Conservation (phyloP, 768 basidiomycete genomes). For the Phaeotremella fagi region DNA sequence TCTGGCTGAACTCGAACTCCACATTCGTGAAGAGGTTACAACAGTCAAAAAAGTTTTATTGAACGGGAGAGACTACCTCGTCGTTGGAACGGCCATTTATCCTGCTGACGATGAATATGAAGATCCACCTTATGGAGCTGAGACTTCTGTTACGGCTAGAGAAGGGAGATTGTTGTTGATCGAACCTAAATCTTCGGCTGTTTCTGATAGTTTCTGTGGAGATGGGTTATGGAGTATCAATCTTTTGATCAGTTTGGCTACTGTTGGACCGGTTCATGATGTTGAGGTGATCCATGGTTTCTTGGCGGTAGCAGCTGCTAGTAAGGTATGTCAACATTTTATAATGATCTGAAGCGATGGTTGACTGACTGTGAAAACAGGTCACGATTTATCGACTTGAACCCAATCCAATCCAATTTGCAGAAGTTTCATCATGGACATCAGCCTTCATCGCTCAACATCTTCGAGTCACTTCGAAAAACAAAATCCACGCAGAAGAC, state of each 20-base stretch:
- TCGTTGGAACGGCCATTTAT: constrained; percentile 39
- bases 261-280: constrained; percentile 39
- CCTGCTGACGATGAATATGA: constrained; percentile 26
- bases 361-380: constrained; percentile 3
- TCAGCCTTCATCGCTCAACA: constrained; percentile 41
- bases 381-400: constrained; percentile 25
- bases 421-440: constrained; percentile 26
- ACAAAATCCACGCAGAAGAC: constrained; percentile 16
- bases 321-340: constrained; percentile 25
- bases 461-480: constrained; percentile 22
- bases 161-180: constrained; percentile 27
- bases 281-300: constrained; percentile 37
- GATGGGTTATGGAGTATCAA: constrained; percentile 5
- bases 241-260: constrained; percentile 5
- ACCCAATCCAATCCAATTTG: constrained; percentile 10
- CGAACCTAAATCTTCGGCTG: constrained; percentile 7
- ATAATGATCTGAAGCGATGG: too few species aligned
- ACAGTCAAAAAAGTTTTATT: constrained; percentile 23
- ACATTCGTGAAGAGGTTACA: constrained; percentile 34
- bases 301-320: constrained; percentile 39
- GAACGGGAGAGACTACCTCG: constrained; percentile 27
- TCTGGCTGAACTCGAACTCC: constrained; percentile 24
- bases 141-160: constrained; percentile 14
- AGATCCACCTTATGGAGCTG: constrained; percentile 12
- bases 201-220: not conserved